These are phyloP conservation scores for Pseudovirgaria hyperparasitica DNA, from an alignment of 2,329 filamentous ascomycete species.

Conservation along the genomic window DNA sequence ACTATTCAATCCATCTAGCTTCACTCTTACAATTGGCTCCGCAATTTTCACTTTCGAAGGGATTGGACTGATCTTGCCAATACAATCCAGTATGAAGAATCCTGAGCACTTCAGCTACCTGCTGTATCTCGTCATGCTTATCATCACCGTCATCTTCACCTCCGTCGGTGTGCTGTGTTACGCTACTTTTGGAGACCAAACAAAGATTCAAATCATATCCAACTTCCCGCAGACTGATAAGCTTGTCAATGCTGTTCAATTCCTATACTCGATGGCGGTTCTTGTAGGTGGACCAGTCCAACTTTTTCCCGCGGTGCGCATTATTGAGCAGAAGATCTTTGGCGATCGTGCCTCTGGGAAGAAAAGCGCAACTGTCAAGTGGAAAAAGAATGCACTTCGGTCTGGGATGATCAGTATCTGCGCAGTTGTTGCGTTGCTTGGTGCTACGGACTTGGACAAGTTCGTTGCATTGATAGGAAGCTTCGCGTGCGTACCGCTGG, in stretches of 20 bases:
- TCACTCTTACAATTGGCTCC: constrained; percentile 58
- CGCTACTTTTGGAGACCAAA: constrained; percentile 56
- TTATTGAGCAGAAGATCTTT: constrained; percentile 56
- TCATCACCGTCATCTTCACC: constrained; percentile 62
- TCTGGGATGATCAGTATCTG: constrained; percentile 45
- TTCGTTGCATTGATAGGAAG: constrained; percentile 64
- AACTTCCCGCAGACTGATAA: constrained; percentile 60
- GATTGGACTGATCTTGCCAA: constrained; percentile 64
- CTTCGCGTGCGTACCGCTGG: constrained; percentile 61
- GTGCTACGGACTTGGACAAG: constrained; percentile 57
- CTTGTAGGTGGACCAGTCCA: constrained; percentile 64
- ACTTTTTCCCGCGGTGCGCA: constrained; percentile 60
- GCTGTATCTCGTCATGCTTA: constrained; percentile 55
- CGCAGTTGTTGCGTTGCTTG: constrained; percentile 47
- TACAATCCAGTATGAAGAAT: constrained; percentile 62
- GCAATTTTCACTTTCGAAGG: constrained; percentile 71
- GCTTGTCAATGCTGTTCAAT: constrained; percentile 65
- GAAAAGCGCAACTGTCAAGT: constrained; percentile 51
- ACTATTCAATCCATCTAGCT: constrained; percentile 56
- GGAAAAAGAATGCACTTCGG: constrained; percentile 62
- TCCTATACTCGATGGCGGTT: constrained; percentile 61
- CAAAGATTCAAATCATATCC: constrained; percentile 62
- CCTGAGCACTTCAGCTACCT: constrained; percentile 55
- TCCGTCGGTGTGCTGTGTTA: constrained; percentile 63
- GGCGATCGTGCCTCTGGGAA: constrained; percentile 53